These are phyloP conservation scores for Rheum nobile DNA, from an alignment of 148 eudicot species.

Conservation along the genomic window DNA sequence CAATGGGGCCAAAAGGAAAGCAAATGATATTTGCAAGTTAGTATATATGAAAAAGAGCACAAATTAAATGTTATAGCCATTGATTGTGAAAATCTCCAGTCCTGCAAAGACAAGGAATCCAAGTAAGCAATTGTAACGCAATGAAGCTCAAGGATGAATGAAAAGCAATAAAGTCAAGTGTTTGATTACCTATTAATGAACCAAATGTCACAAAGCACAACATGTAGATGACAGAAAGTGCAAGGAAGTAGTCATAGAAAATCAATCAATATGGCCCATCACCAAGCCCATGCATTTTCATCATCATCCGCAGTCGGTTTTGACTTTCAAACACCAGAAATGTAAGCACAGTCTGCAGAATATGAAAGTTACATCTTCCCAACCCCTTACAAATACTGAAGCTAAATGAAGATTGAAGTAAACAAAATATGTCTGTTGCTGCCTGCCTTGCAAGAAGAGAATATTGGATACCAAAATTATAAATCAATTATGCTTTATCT, in stretches of 20 bases:
- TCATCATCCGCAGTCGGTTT: conserved; percentile 82
- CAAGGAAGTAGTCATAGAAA: conserved; percentile 76
- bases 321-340: conserved; percentile 88
- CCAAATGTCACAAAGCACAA: conserved; percentile 74
- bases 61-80: conserved; percentile 72
- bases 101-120: conserved; percentile 36
- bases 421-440: neutral
- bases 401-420: neutral
- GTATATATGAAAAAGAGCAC: conserved; percentile 74
- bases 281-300: conserved; percentile 99
- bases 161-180: neutral
- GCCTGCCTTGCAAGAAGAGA: neutral
- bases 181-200: conserved; percentile 56
- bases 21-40: conserved; percentile 77
- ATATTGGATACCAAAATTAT: neutral
- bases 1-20: conserved; percentile 65
- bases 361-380: neutral
- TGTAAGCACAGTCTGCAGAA: conserved; percentile 51
- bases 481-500: neutral
- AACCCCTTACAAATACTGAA: too few relatives aligned
- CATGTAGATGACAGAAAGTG: conserved; percentile 65
- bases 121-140: conserved; percentile 1
- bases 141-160: neutral
- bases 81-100: conserved; percentile 54
- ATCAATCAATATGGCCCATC: conserved; percentile 95